Conservation (phyloP, 352 stramenopile species). For the Globisporangium ultimum region DNA sequence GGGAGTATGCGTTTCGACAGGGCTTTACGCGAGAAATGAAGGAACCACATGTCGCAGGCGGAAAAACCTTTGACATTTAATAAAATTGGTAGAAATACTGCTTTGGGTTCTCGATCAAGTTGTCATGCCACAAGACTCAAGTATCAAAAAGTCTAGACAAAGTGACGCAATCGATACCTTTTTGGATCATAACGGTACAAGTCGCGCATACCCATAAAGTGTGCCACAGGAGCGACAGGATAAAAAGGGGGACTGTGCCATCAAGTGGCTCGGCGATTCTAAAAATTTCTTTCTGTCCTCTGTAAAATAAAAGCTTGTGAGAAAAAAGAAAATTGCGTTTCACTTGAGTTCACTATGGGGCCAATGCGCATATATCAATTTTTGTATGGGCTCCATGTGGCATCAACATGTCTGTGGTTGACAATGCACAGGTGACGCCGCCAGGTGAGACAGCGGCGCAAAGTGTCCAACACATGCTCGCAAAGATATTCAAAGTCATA, state of each 20-base stretch:
- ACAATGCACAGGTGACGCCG: too few relatives aligned
- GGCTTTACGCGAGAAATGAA: conserved; percentile 1
- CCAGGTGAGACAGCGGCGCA: too few relatives aligned
- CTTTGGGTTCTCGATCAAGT: neutral
- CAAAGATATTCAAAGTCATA: too few relatives aligned
- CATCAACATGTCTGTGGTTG: too few relatives aligned
- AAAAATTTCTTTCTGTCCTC: neutral
- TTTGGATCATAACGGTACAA: neutral
- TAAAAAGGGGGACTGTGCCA: neutral
- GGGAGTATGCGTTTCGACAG: neutral
- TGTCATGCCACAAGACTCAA: too few relatives aligned
- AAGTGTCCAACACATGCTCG: too few relatives aligned
- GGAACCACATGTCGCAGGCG: neutral
- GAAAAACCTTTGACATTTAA: neutral
- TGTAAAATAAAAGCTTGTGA: too few relatives aligned
- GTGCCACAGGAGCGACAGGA: neutral
- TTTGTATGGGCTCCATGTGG: too few relatives aligned
- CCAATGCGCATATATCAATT: too few relatives aligned
- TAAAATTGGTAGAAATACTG: neutral
- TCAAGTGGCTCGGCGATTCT: neutral
- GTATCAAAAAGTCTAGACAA: neutral
- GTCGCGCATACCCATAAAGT: neutral
- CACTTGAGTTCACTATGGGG: too few relatives aligned
- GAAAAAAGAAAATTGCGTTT: too few relatives aligned
- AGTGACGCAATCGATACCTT: neutral